phyloP scores from a whole-genome alignment of 331 rosid genomes.

The Dryas integrifolia region DNA sequence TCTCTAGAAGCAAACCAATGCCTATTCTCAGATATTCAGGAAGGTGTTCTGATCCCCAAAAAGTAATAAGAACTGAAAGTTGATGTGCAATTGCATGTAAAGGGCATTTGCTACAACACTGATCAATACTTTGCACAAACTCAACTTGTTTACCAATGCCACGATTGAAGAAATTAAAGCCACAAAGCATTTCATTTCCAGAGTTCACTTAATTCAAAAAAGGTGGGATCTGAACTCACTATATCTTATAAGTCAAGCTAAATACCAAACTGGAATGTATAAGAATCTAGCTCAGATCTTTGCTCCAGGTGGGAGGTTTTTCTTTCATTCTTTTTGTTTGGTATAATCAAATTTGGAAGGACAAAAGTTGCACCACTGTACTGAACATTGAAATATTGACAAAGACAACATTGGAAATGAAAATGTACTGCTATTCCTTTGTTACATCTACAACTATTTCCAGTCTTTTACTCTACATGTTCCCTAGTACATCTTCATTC shows the following conservation, averaged over 20 bases:
- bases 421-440: conserved; percentile 29
- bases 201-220: background rate
- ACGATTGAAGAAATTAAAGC: background rate
- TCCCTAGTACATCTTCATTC: conserved; percentile 51
- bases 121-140: background rate
- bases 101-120: background rate
- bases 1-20: too few relatives aligned
- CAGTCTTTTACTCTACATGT: conserved; percentile 35
- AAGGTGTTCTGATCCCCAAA: too few relatives aligned
- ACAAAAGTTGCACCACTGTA: background rate
- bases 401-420: conserved; percentile 8
- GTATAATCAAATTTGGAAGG: background rate
- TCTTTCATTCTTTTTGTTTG: too few relatives aligned
- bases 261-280: too few relatives aligned
- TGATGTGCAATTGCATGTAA: background rate
- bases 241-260: too few relatives aligned
- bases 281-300: too few relatives aligned
- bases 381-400: background rate
- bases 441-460: conserved; percentile 23
- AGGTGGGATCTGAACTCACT: background rate
- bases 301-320: too few relatives aligned
- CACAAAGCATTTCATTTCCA: background rate
- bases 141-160: background rate
- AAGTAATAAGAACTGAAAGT: too few relatives aligned
- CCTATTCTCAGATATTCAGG: too few relatives aligned